A percentile compares a stretch with the other conserved stretches of the same genome.
phyloP scores from a whole-genome alignment of 108 stramenopile genomes.

The Asterionellopsis glacialis region DNA sequence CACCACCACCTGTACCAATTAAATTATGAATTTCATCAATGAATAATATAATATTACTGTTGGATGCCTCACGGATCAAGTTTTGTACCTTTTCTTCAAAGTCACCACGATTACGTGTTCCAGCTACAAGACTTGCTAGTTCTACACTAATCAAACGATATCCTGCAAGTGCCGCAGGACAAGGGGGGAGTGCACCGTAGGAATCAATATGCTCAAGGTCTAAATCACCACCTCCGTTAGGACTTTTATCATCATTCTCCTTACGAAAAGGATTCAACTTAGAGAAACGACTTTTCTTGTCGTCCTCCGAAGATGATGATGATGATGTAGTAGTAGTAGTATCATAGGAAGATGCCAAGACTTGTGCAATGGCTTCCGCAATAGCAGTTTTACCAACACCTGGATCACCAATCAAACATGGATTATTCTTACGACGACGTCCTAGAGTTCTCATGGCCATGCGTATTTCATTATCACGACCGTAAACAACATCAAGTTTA shows the following conservation, averaged over 20 bases:
- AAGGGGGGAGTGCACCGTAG: slow-evolving; percentile 42
- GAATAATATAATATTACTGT: slow-evolving; percentile 72
- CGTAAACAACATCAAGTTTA: slow-evolving; percentile 61
- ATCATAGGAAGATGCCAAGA: slow-evolving; percentile 42
- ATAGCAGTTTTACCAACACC: slow-evolving; percentile 88
- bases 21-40: slow-evolving; percentile 84
- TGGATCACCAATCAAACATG: slow-evolving; percentile 55
- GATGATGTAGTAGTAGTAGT: too few species aligned
- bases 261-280: slow-evolving; percentile 34
- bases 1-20: slow-evolving; percentile 85
- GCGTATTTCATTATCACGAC: slow-evolving; percentile 75
- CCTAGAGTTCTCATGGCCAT: slow-evolving; percentile 66
- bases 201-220: slow-evolving; percentile 15
- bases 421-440: slow-evolving; percentile 86
- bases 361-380: slow-evolving; percentile 83
- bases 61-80: slow-evolving; percentile 61
- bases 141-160: slow-evolving; percentile 69
- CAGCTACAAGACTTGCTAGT: slow-evolving; percentile 70
- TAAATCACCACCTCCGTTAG: slow-evolving; percentile 5
- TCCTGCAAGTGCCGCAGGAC: slow-evolving; percentile 58
- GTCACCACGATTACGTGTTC: slow-evolving; percentile 78
- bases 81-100: slow-evolving; percentile 83
- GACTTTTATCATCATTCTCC: slow-evolving; percentile 13
- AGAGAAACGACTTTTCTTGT: slow-evolving; percentile 7
- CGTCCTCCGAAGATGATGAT: neutral